Conservation (phyloP, 2,329 filamentous ascomycete genomes). For the Juglanconis juglandina region DNA sequence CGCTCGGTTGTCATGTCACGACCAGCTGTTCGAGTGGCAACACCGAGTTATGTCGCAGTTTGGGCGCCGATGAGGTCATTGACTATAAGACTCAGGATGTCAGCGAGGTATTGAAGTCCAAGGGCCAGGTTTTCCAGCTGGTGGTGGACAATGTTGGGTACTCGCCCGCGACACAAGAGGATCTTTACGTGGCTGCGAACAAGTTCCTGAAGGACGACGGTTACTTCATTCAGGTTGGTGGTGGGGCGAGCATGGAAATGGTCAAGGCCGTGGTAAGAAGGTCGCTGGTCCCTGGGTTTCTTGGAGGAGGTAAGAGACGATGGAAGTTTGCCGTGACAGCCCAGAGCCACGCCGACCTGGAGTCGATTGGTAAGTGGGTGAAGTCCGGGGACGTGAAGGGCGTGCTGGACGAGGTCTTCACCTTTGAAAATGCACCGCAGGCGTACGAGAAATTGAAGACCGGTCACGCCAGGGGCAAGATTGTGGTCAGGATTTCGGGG, state of each 20-base stretch:
- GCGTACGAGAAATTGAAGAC: slow-evolving; percentile 58
- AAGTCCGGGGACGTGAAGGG: slow-evolving; percentile 54
- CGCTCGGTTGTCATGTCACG: slow-evolving; percentile 56
- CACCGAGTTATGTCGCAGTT: slow-evolving; percentile 49
- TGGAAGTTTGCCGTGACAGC: slow-evolving; percentile 36
- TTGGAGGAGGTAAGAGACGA: slow-evolving; percentile 39
- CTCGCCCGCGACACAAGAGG: slow-evolving; percentile 29
- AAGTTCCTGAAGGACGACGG: slow-evolving; percentile 47
- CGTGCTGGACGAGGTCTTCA: slow-evolving; percentile 53
- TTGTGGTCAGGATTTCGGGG: slow-evolving; percentile 39
- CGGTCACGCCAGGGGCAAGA: slow-evolving; percentile 55
- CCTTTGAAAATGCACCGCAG: slow-evolving; percentile 52
- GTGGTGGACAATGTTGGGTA: slow-evolving; percentile 56
- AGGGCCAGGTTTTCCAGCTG: slow-evolving; percentile 47
- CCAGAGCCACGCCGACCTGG: slow-evolving; percentile 41
- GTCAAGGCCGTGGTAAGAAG: slow-evolving; percentile 22
- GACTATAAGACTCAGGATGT: slow-evolving; percentile 55
- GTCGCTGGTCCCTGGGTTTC: slow-evolving; percentile 28
- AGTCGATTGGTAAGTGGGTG: slow-evolving; percentile 52
- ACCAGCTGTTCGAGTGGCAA: slow-evolving; percentile 57
- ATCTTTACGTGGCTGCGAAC: slow-evolving; percentile 52
- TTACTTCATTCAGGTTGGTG: slow-evolving; percentile 52
- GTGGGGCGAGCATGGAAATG: slow-evolving; percentile 23
- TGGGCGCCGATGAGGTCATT: slow-evolving; percentile 63
- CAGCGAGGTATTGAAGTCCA: slow-evolving; percentile 40